A percentile compares a stretch with the other conserved stretches of the same genome.
These are phyloP conservation scores for Handroanthus guayacan DNA, from an alignment of 257 asterid genomes.

Conservation along the genomic window DNA sequence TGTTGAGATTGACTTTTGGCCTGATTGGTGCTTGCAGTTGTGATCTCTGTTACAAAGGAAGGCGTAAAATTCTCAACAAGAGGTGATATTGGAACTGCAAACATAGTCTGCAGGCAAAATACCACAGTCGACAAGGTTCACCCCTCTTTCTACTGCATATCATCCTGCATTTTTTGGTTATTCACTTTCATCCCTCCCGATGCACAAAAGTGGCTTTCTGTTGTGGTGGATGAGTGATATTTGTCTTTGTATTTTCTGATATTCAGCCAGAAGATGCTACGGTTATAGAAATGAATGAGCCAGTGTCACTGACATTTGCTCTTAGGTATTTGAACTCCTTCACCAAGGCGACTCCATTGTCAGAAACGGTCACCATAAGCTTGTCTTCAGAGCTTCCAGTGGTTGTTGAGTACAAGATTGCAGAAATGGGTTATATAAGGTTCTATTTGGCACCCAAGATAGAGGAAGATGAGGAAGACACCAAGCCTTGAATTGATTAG, in stretches of 20 bases:
- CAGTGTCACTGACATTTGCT: conserved; percentile 81
- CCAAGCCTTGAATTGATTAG: conserved; percentile 54
- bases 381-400: conserved; percentile 87
- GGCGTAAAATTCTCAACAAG: conserved; percentile 95
- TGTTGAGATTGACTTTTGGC: neutral
- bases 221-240: conserved; percentile 7
- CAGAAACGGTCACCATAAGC: conserved; percentile 75
- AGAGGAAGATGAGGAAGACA: conserved; percentile 84
- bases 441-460: conserved; percentile 90
- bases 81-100: conserved; percentile 90
- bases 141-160: neutral
- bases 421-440: conserved; percentile 90
- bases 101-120: conserved; percentile 84
- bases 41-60: conserved; percentile 93
- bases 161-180: neutral
- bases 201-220: neutral
- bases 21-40: conserved; percentile 56
- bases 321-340: conserved; percentile 82
- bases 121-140: conserved; percentile 89
- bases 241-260: neutral
- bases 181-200: neutral
- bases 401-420: conserved; percentile 93
- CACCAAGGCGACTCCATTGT: conserved; percentile 79
- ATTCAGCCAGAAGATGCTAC: conserved; percentile 86
- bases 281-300: conserved; percentile 85